These are phyloP conservation scores for Cochlearia excelsa DNA, from an alignment of 345 rosid species.

Conservation along the genomic window DNA sequence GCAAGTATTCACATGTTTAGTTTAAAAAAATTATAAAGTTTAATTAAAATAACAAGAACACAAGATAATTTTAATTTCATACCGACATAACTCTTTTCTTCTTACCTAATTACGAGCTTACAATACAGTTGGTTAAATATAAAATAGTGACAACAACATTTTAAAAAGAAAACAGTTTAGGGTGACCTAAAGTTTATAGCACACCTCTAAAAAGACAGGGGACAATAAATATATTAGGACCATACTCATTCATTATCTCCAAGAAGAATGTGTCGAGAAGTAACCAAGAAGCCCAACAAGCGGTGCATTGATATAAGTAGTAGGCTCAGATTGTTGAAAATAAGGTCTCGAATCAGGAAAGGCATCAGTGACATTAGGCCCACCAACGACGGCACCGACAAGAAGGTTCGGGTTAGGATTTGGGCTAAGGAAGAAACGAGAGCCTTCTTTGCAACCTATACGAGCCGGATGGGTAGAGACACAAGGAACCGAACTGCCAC, in stretches of 20 bases:
- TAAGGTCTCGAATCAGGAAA: slow-evolving; percentile 79
- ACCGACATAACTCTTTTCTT: slow-evolving; percentile 20
- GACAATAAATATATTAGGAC: neutral
- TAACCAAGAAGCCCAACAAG: slow-evolving; percentile 81
- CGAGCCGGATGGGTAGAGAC: slow-evolving; percentile 56
- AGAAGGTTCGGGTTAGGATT: slow-evolving; percentile 77
- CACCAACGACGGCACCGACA: slow-evolving; percentile 84
- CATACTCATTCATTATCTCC: slow-evolving; percentile 22
- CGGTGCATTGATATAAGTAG: slow-evolving; percentile 55
- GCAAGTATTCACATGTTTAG: no score
- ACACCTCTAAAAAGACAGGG: slow-evolving; percentile 29
- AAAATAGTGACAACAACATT: slow-evolving; percentile 27
- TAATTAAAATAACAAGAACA: no score
- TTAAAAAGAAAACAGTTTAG: slow-evolving; percentile 8
- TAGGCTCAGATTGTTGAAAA: slow-evolving; percentile 61
- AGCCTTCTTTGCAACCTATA: slow-evolving; percentile 69
- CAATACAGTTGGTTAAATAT: slow-evolving; percentile 32
- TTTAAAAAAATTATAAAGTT: no score
- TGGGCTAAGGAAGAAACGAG: slow-evolving; percentile 56
- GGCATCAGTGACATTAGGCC: slow-evolving; percentile 74
- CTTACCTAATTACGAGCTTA: slow-evolving; percentile 33
- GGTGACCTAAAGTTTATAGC: slow-evolving; percentile 37
- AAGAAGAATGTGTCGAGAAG: slow-evolving; percentile 61
- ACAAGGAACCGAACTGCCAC: slow-evolving; percentile 82
- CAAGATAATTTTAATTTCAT: neutral